These are phyloP conservation scores for Podospora pseudocomata DNA, from an alignment of 495 filamentous ascomycete species.

Conservation along the genomic window DNA sequence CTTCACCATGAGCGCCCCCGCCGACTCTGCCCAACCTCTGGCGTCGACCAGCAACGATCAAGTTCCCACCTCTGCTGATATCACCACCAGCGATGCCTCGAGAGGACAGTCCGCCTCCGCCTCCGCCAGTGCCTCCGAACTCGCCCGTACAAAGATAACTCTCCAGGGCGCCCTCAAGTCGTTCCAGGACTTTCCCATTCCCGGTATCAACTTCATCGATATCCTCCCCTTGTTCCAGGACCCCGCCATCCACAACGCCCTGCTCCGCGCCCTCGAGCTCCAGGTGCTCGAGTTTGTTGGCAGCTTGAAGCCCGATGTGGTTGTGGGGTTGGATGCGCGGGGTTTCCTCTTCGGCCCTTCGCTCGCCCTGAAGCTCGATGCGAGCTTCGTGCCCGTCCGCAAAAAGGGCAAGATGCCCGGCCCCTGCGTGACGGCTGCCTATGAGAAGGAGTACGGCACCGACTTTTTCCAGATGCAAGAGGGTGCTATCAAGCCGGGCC, in stretches of 20 bases:
- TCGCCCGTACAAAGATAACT: conserved; percentile 88
- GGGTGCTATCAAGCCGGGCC: conserved; percentile 76
- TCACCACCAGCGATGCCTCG: conserved; percentile 48
- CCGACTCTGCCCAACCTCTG: conserved; percentile 31
- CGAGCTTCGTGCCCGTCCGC: conserved; percentile 89
- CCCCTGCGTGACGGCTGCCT: conserved; percentile 73
- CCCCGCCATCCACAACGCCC: conserved; percentile 65
- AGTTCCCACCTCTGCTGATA: conserved; percentile 7
- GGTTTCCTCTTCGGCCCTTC: conserved; percentile 95
- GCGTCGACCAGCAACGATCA: conserved; percentile 25
- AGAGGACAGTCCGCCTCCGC: conserved; percentile 56
- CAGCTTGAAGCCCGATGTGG: conserved; percentile 67
- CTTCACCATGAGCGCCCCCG: conserved; percentile 58
- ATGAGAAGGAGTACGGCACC: conserved; percentile 93
- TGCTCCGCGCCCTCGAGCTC: conserved; percentile 84
- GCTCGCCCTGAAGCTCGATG: conserved; percentile 77
- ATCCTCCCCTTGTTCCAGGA: conserved; percentile 94
- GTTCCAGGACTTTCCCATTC: conserved; percentile 91
- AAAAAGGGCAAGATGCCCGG: conserved; percentile 98
- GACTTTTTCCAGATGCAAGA: conserved; percentile 96
- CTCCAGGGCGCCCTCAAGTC: conserved; percentile 53
- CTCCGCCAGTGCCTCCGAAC: conserved; percentile 77
- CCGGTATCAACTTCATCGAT: conserved; percentile 96
- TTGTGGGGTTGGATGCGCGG: conserved; percentile 89
- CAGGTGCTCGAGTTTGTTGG: conserved; percentile 59